Conservation (phyloP, 2,329 filamentous ascomycete genomes). For the Trichoderma aggressivum region DNA sequence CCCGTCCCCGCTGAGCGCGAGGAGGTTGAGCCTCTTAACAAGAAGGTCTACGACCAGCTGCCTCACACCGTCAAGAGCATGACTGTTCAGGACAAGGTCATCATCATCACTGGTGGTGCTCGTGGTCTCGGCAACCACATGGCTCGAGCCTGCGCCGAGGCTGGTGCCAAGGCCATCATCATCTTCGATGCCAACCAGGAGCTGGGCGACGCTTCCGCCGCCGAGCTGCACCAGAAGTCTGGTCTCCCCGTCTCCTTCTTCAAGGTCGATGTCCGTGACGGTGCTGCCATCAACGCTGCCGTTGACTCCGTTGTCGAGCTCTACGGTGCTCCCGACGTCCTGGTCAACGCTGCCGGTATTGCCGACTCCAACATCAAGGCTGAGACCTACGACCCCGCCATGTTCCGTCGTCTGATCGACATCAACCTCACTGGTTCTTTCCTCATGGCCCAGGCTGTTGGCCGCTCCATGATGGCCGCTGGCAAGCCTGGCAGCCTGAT, state of each 20-base stretch:
- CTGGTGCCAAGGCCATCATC: conserved; percentile 68
- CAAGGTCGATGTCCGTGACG: conserved; percentile 75
- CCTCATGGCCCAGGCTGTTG: conserved; percentile 70
- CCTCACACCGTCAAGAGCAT: conserved; percentile 66
- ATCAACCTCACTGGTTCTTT: conserved; percentile 81
- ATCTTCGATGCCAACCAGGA: conserved; percentile 77
- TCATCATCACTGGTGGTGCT: conserved; percentile 71
- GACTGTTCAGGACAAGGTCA: conserved; percentile 66
- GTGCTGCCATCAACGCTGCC: conserved; percentile 64
- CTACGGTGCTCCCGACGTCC: conserved; percentile 67
- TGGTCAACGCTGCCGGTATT: conserved; percentile 79
- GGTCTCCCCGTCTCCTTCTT: conserved; percentile 72
- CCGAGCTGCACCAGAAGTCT: conserved; percentile 68
- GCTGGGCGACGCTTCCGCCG: conserved; percentile 66
- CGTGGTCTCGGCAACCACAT: conserved; percentile 77
- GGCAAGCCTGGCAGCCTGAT: conserved; percentile 70
- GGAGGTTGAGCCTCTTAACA: conserved; percentile 49
- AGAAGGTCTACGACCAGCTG: conserved; percentile 53
- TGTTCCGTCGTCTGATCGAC: conserved; percentile 75
- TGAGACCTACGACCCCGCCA: conserved; percentile 70
- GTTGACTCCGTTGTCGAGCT: conserved; percentile 63
- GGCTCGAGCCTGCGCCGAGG: conserved; percentile 73
- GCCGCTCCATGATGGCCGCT: conserved; percentile 68
- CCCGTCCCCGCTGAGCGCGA: conserved; percentile 43
- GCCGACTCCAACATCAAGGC: conserved; percentile 82